These are phyloP conservation scores for Colletotrichum falcatum DNA, from an alignment of 2,329 filamentous ascomycete genomes.

Conservation along the genomic window DNA sequence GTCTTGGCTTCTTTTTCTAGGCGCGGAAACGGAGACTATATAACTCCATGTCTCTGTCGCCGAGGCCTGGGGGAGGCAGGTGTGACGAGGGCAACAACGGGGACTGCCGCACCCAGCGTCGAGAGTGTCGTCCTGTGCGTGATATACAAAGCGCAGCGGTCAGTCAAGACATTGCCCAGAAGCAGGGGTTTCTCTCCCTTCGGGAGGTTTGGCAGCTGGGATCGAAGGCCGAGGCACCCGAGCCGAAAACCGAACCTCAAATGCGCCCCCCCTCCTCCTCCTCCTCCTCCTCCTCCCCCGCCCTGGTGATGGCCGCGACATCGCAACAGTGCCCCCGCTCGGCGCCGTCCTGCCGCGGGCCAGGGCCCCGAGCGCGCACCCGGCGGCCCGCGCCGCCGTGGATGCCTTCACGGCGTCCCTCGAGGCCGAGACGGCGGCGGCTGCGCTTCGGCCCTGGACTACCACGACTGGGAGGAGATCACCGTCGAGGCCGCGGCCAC, in stretches of 20 bases:
- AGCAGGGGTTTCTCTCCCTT: neutral
- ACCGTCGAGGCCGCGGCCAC: conserved; percentile 59
- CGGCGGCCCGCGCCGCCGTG: conserved; percentile 32
- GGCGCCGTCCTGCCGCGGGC: conserved; percentile 37
- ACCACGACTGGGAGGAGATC: conserved; percentile 60
- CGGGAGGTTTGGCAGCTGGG: neutral
- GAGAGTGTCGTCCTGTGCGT: neutral
- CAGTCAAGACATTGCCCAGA: neutral
- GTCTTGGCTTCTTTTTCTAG: neutral
- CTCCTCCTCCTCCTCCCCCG: neutral
- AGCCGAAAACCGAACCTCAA: no score
- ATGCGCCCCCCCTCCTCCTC: conserved; percentile 18
- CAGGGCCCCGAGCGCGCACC: conserved; percentile 30
- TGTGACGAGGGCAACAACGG: neutral
- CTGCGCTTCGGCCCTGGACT: conserved; percentile 48
- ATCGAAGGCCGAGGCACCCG: neutral
- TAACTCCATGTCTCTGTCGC: neutral
- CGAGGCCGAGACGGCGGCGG: conserved; percentile 24
- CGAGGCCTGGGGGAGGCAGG: neutral
- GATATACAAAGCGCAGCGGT: neutral
- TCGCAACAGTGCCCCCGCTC: conserved; percentile 34
- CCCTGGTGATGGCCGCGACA: conserved; percentile 4
- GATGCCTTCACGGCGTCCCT: conserved; percentile 26
- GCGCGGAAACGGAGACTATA: neutral
- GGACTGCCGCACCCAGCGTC: neutral